phyloP scores from a whole-genome alignment of 192 early-diverging fungal species.

The Jimgerdemannia lactiflua region DNA sequence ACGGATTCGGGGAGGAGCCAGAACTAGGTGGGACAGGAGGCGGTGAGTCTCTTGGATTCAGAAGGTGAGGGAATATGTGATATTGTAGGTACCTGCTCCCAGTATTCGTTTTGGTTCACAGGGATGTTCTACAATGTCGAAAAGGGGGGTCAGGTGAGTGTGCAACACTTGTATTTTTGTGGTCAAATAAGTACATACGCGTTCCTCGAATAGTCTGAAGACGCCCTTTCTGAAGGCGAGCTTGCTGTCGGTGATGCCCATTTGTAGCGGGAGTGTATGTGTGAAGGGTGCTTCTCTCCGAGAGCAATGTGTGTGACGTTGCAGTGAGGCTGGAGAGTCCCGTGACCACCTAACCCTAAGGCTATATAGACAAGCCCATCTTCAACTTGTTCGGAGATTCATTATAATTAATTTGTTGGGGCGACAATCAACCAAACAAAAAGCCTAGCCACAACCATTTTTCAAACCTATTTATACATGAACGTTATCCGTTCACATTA shows the following conservation, averaged over 20 bases:
- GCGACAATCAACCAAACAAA: no score
- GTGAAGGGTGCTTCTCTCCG: no score
- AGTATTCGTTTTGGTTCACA: constrained; percentile 34
- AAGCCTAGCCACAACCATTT: no score
- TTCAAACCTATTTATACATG: no score
- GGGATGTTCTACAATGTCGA: constrained; percentile 29
- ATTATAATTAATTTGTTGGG: no score
- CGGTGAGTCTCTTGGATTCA: not conserved
- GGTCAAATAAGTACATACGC: constrained; percentile 43
- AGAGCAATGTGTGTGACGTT: no score
- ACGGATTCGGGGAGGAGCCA: constrained; percentile 69
- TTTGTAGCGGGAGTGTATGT: constrained; percentile 13
- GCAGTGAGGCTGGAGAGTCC: no score
- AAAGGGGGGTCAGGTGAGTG: not conserved
- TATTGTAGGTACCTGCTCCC: constrained; percentile 35
- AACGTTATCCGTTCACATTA: no score
- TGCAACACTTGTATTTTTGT: not conserved
- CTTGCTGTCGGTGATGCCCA: constrained; percentile 90
- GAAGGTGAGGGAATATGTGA: constrained; percentile 5
- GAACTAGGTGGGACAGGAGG: constrained; percentile 46
- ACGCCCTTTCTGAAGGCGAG: constrained; percentile 86
- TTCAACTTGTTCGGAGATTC: no score
- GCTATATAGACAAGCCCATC: no score
- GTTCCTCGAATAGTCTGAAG: constrained; percentile 79
- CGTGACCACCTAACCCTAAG: no score